These are phyloP conservation scores for Vitis labrusca DNA, from an alignment of 164 flowering plant genomes.

Conservation along the genomic window DNA sequence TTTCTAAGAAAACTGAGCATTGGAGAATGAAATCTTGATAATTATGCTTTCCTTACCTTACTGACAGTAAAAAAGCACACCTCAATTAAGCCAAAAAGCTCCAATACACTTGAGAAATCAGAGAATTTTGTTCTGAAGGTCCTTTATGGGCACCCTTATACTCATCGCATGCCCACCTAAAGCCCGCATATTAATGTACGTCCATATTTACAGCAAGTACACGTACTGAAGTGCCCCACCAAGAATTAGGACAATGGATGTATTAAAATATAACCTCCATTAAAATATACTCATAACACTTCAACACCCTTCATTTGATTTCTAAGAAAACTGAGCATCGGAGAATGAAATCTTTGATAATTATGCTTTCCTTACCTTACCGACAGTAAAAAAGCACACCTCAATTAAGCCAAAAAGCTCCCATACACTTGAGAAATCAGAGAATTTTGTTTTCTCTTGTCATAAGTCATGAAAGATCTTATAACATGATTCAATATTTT, in stretches of 20 bases:
- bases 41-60: neutral
- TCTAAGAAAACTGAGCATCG: neutral
- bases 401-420: neutral
- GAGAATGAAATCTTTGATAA: neutral
- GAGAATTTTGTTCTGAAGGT: neutral
- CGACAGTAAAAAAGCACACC: neutral
- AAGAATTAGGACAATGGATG: conserved; percentile 59
- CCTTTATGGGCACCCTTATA: conserved; percentile 25
- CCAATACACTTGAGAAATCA: neutral
- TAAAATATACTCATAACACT: neutral
- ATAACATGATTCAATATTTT: neutral
- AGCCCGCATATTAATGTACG: conserved; percentile 46
- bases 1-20: neutral
- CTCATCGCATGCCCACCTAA: conserved; percentile 53
- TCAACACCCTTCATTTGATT: neutral
- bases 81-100: neutral
- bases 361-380: neutral
- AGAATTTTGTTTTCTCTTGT: neutral
- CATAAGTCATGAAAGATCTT: neutral
- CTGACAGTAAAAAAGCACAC: neutral
- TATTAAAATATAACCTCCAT: neutral
- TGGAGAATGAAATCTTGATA: neutral
- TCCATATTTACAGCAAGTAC: conserved; percentile 75
- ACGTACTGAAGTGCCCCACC: conserved; percentile 48
- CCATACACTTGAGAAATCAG: neutral